phyloP scores from a whole-genome alignment of 495 filamentous ascomycete genomes.

The Trichodelitschia bisporula region DNA sequence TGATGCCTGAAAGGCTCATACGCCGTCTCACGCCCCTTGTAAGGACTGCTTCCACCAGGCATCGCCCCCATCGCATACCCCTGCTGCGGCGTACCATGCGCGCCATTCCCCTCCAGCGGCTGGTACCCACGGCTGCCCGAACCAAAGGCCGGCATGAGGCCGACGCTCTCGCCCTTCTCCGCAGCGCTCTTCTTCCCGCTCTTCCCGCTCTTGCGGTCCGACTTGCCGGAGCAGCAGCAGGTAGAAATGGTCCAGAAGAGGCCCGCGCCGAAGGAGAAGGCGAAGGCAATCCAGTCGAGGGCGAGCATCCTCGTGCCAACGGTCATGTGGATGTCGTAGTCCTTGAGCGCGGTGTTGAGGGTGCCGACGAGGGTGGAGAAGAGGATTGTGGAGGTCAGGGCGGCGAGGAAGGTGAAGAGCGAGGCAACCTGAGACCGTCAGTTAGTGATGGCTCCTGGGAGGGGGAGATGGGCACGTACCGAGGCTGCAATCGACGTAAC shows the following conservation, averaged over 20 bases:
- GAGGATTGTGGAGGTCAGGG: constrained; percentile 13
- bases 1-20: constrained; percentile 21
- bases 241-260: constrained; percentile 78
- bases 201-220: constrained; percentile 9
- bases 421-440: constrained; percentile 13
- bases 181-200: constrained; percentile 2
- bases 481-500: constrained; percentile 52
- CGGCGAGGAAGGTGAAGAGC: constrained; percentile 29
- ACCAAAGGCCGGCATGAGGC: constrained; percentile 16
- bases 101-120: constrained; percentile 5
- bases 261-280: constrained; percentile 42
- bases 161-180: constrained; percentile 4
- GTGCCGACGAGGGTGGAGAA: constrained; percentile 28
- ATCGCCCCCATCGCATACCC: constrained; percentile 2
- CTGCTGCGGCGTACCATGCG: constrained; percentile 8
- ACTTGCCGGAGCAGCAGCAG: constrained; percentile 60
- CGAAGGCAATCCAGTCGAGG: constrained; percentile 53
- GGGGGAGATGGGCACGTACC: constrained; percentile 23
- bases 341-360: constrained; percentile 34
- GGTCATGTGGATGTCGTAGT: constrained; percentile 37
- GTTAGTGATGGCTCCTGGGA: constrained; percentile 4
- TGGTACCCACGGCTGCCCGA: constrained; percentile 12
- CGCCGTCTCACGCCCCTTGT: constrained; percentile 9
- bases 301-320: constrained; percentile 45
- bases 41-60: constrained; percentile 5